Percentiles rank a stretch among this genome's conserved stretches.
Conservation (phyloP, 2,329 filamentous ascomycete species). For the Teratosphaeriaceae sp. region DNA sequence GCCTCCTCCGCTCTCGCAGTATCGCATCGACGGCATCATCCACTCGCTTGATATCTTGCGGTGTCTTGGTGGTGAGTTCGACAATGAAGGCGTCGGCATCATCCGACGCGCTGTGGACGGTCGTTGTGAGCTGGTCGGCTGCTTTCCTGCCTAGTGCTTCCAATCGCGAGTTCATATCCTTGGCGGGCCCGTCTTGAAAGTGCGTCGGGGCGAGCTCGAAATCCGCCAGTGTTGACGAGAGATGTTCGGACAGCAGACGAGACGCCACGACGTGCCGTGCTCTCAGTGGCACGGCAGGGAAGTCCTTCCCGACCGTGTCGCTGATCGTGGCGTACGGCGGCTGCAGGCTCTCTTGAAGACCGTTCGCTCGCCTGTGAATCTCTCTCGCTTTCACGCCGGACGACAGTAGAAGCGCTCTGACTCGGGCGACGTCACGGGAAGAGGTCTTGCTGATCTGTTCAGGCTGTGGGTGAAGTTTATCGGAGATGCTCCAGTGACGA, state of each 20-base stretch:
- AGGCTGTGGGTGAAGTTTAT: constrained; percentile 31
- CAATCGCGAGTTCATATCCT: constrained; percentile 39
- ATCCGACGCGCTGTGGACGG: constrained; percentile 64
- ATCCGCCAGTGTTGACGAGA: constrained; percentile 32
- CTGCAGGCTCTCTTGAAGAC: constrained; percentile 28
- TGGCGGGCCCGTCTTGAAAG: constrained; percentile 43
- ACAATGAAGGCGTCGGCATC: constrained; percentile 72
- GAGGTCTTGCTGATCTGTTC: constrained; percentile 42
- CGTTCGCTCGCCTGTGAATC: constrained; percentile 60
- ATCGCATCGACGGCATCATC: constrained; percentile 65
- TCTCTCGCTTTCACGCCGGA: constrained; percentile 88
- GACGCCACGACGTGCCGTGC: constrained; percentile 51
- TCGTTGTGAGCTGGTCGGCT: constrained; percentile 45
- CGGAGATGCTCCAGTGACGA: constrained; percentile 54
- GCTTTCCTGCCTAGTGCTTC: constrained; percentile 40
- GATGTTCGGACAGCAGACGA: constrained; percentile 43
- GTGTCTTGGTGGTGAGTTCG: constrained; percentile 68
- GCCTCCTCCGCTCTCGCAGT: constrained; percentile 64
- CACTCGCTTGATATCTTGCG: constrained; percentile 72
- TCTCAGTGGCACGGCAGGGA: constrained; percentile 43
- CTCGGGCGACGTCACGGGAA: constrained; percentile 71
- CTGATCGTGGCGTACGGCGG: constrained; percentile 33
- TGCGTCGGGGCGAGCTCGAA: constrained; percentile 44
- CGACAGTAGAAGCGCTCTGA: constrained; percentile 68
- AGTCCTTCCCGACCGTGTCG: constrained; percentile 30